Percentiles rank a stretch among this genome's conserved stretches.
These are phyloP conservation scores for Leccinum huronense DNA, from an alignment of 1,284 basidiomycete species.

Conservation along the genomic window DNA sequence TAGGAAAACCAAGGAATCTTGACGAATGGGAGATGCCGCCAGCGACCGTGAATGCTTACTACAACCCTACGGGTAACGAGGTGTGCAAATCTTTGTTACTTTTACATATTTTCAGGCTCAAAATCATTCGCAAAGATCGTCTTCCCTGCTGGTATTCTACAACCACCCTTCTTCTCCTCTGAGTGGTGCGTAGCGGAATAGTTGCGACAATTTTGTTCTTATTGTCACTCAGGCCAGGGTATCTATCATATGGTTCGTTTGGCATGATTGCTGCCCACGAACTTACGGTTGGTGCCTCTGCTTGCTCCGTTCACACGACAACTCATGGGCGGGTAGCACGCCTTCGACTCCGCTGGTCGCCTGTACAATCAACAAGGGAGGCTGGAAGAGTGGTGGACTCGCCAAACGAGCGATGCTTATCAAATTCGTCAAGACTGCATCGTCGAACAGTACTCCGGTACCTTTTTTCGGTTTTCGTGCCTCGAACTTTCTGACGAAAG, in stretches of 20 bases:
- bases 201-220: conserved; percentile 6
- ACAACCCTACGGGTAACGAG: conserved; percentile 78
- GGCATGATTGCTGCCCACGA: conserved; percentile 90
- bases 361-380: conserved; percentile 79
- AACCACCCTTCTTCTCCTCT: conserved; percentile 87
- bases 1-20: conserved; percentile 72
- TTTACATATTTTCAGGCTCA: not conserved
- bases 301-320: not conserved
- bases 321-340: conserved; percentile 56
- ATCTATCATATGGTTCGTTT: conserved; percentile 89
- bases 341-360: conserved; percentile 90
- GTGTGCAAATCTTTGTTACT: conserved; percentile 35
- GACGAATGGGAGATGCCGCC: conserved; percentile 90
- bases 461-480: conserved; percentile 34
- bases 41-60: conserved; percentile 79
- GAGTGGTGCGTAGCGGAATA: conserved; percentile 60
- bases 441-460: conserved; percentile 78
- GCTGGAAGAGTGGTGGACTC: conserved; percentile 87
- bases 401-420: conserved; percentile 82
- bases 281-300: conserved; percentile 50
- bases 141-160: conserved; percentile 95
- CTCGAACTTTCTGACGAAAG: conserved; percentile 12
- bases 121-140: conserved; percentile 65
- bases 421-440: conserved; percentile 84
- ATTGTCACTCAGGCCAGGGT: conserved; percentile 64